Percentiles rank a stretch among this genome's conserved stretches.
These are phyloP conservation scores for Ceriops tagal DNA, from an alignment of 345 rosid species.

Conservation along the genomic window DNA sequence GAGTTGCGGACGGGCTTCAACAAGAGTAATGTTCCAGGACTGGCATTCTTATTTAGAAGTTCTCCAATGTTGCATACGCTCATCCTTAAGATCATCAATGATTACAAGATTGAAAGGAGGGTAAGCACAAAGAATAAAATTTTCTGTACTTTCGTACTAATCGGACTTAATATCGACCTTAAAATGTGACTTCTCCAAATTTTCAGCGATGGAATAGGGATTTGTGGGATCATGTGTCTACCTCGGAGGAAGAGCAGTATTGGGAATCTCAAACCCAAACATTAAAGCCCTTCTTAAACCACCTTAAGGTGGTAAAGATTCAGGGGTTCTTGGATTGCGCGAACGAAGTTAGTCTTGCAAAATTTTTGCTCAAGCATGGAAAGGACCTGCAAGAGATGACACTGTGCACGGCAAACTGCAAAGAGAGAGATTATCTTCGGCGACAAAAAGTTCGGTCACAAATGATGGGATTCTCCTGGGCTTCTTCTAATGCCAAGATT, in stretches of 20 bases:
- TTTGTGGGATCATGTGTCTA: constrained; percentile 53
- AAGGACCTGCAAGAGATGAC: constrained; percentile 72
- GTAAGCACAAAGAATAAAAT: constrained; percentile 26
- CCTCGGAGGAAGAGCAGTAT: constrained; percentile 57
- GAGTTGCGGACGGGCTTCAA: constrained; percentile 55
- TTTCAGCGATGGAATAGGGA: constrained; percentile 73
- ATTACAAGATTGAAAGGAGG: constrained; percentile 52
- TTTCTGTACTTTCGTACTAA: background rate
- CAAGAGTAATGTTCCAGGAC: constrained; percentile 43
- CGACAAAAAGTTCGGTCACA: constrained; percentile 67
- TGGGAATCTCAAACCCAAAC: constrained; percentile 57
- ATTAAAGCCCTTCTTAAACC: constrained; percentile 50
- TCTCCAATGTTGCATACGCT: constrained; percentile 56
- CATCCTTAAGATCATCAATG: constrained; percentile 48
- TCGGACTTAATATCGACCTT: background rate
- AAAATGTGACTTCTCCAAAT: background rate
- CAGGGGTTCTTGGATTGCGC: constrained; percentile 71
- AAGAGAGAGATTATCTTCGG: constrained; percentile 49
- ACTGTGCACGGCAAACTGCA: constrained; percentile 45
- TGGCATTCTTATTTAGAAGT: constrained; percentile 59
- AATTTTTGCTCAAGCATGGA: constrained; percentile 74
- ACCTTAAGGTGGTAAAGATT: constrained; percentile 62
- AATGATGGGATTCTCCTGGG: constrained; percentile 63
- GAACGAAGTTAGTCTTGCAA: constrained; percentile 66
- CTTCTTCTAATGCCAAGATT: constrained; percentile 73